Percentiles rank a stretch among this genome's conserved stretches.
Evolutionary conservation across 768 basidiomycete species (phyloP).

Genomic region (Mycena vitilis): DNA sequence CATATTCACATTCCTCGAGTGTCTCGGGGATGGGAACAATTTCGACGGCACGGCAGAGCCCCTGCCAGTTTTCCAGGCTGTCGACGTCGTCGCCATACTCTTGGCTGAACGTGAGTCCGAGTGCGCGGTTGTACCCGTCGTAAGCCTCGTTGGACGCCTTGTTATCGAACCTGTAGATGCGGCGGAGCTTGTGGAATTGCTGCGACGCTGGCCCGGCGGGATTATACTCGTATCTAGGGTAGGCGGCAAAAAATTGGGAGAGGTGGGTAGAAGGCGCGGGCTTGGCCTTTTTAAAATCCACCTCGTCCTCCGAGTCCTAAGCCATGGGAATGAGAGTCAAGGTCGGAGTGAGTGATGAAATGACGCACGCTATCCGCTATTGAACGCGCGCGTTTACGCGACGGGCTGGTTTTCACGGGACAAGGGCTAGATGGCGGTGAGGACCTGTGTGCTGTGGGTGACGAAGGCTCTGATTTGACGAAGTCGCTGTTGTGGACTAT

Average conservation of each 20-base stretch:
- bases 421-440: not conserved
- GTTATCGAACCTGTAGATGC: not conserved
- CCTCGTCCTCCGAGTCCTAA: slow-evolving; percentile 6
- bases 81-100: slow-evolving; percentile 23
- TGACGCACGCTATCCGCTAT: not conserved
- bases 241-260: slow-evolving; percentile 24
- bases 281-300: slow-evolving; percentile 7
- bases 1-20: slow-evolving; percentile 42
- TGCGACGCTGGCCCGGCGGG: slow-evolving; percentile 23
- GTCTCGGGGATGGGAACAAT: slow-evolving; percentile 35
- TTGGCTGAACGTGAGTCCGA: slow-evolving; percentile 22
- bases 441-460: not conserved
- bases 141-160: not conserved
- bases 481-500: not conserved
- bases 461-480: slow-evolving; percentile 8
- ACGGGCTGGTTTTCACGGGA: not conserved
- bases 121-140: slow-evolving; percentile 4
- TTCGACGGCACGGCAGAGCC: slow-evolving; percentile 23
- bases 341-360: not conserved
- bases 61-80: slow-evolving; percentile 26
- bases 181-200: slow-evolving; percentile 19
- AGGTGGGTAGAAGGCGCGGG: slow-evolving; percentile 15
- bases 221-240: slow-evolving; percentile 28
- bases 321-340: not conserved
- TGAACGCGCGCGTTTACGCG: not conserved